A percentile compares a stretch with the other conserved stretches of the same genome.
These are phyloP conservation scores for Pugionium dolabratum DNA, from an alignment of 345 rosid genomes.

Conservation along the genomic window DNA sequence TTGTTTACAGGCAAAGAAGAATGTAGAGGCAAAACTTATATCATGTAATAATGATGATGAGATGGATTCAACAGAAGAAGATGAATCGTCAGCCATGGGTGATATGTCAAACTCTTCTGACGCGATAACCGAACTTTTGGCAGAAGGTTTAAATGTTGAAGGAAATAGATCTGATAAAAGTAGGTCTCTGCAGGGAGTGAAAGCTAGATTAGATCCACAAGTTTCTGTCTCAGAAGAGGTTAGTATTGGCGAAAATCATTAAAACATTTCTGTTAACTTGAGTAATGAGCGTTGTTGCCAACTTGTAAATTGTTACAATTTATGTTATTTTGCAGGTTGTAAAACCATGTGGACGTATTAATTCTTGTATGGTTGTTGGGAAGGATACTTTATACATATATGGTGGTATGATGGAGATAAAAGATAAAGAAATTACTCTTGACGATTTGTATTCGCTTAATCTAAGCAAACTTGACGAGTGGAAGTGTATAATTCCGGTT, in stretches of 20 bases:
- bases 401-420: slow-evolving; percentile 98
- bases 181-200: slow-evolving; percentile 38
- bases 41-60: slow-evolving; percentile 42
- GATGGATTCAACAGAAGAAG: slow-evolving; percentile 45
- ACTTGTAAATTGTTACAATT: slow-evolving; percentile 25
- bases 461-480: slow-evolving; percentile 96
- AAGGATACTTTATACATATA: slow-evolving; percentile 84
- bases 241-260: slow-evolving; percentile 33
- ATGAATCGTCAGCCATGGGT: slow-evolving; percentile 36
- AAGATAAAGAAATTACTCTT: slow-evolving; percentile 84
- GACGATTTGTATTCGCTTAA: slow-evolving; percentile 92
- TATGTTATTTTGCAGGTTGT: slow-evolving; percentile 54
- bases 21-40: slow-evolving; percentile 46
- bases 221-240: slow-evolving; percentile 71
- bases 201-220: slow-evolving; percentile 49
- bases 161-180: slow-evolving; percentile 48
- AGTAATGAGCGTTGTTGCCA: slow-evolving; percentile 6
- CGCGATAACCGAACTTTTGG: slow-evolving; percentile 55
- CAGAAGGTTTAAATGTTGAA: slow-evolving; percentile 43
- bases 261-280: not conserved
- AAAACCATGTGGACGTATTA: slow-evolving; percentile 96
- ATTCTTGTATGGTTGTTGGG: slow-evolving; percentile 90
- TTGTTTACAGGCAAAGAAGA: slow-evolving; percentile 63
- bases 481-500: slow-evolving; percentile 97
- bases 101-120: slow-evolving; percentile 52